Evolutionary conservation across 495 filamentous ascomycete genomes (phyloP).

Genomic region (Xylaria nigripes): DNA sequence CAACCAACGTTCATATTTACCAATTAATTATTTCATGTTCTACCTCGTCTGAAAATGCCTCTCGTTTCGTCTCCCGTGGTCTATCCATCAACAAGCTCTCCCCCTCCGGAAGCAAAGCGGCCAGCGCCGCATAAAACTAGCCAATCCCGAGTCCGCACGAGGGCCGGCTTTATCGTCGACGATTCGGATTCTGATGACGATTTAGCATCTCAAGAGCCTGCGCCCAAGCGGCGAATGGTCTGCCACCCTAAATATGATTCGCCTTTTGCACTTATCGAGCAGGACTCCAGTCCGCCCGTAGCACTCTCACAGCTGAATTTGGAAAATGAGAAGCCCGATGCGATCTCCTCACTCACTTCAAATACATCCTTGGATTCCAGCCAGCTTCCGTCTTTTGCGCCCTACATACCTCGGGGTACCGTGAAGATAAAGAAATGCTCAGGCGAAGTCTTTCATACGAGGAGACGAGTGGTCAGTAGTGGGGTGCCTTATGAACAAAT

Average conservation of each 20-base stretch:
- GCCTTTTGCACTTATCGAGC: constrained; percentile 9
- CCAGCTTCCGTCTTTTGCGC: constrained; percentile 28
- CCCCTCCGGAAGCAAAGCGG: constrained; percentile 42
- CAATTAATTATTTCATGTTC: not conserved
- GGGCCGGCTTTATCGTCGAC: constrained; percentile 37
- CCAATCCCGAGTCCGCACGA: constrained; percentile 29
- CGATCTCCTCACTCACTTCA: constrained; percentile 5
- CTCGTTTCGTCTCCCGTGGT: constrained; percentile 53
- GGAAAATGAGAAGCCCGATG: not conserved
- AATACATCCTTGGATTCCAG: constrained; percentile 21
- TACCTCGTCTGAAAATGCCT: constrained; percentile 43
- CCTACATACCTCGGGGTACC: constrained; percentile 14
- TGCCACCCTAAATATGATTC: constrained; percentile 9
- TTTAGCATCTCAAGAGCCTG: constrained; percentile 13
- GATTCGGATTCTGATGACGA: constrained; percentile 28
- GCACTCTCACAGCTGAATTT: not conserved
- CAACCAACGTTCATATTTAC: not conserved
- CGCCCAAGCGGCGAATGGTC: constrained; percentile 24
- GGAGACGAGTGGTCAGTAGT: constrained; percentile 38
- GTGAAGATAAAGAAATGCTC: constrained; percentile 55
- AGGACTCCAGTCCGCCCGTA: constrained; percentile 9
- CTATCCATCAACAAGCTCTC: constrained; percentile 47
- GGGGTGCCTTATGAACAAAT: constrained; percentile 57
- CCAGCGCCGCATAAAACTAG: constrained; percentile 30
- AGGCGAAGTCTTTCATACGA: constrained; percentile 52